A percentile compares a stretch with the other conserved stretches of the same genome.
Conservation (phyloP, 805 yeast genomes). For the Saturnispora dispora region DNA sequence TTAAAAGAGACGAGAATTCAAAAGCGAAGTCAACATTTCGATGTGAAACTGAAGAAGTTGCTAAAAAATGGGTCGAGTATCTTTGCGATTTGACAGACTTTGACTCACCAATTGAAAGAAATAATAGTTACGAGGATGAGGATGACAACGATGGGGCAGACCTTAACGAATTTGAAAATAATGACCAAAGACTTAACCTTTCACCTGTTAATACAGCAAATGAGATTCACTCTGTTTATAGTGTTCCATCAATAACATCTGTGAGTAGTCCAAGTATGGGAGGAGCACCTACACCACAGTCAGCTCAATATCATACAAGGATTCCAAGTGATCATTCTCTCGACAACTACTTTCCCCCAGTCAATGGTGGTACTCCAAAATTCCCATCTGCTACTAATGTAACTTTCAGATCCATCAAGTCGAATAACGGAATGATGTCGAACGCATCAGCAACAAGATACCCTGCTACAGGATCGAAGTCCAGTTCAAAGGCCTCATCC, state of each 20-base stretch:
- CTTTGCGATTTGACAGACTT: slow-evolving; percentile 43
- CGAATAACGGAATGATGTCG: neutral
- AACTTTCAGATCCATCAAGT: slow-evolving; percentile 1
- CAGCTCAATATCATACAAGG: neutral
- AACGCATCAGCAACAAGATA: slow-evolving; percentile 1
- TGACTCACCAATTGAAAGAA: slow-evolving; percentile 40
- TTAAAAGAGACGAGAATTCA: slow-evolving; percentile 17
- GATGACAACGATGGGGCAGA: slow-evolving; percentile 7
- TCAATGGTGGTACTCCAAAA: neutral
- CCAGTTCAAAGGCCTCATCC: slow-evolving; percentile 8
- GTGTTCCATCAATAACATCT: slow-evolving; percentile 5
- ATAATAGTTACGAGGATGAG: slow-evolving; percentile 31
- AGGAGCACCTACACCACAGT: neutral
- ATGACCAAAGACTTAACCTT: neutral
- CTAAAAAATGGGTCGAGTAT: slow-evolving; percentile 46
- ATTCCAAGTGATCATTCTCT: slow-evolving; percentile 7
- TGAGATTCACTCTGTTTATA: neutral
- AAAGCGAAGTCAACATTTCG: slow-evolving; percentile 31
- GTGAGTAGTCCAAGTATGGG: neutral
- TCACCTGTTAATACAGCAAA: neutral
- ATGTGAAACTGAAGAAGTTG: slow-evolving; percentile 36
- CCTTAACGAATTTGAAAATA: neutral
- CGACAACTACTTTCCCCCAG: slow-evolving; percentile 5
- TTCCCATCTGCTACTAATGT: neutral
- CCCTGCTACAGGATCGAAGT: slow-evolving; percentile 9